Evolutionary conservation across 2,329 filamentous ascomycete species (phyloP).

Genomic region (Paramyrothecium sp.): DNA sequence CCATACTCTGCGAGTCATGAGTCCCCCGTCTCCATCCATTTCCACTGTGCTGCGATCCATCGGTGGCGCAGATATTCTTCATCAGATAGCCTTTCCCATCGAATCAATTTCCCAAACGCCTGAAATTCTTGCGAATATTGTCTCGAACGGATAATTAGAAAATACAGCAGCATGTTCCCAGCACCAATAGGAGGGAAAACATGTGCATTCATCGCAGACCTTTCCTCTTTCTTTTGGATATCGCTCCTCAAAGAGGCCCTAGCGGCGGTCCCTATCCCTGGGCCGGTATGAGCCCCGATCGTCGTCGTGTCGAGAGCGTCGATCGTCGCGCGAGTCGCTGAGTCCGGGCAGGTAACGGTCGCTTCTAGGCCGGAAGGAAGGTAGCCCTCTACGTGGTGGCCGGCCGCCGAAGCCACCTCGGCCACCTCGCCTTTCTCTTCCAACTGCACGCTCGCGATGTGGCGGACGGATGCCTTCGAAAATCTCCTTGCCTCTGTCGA

Average conservation of each 20-base stretch:
- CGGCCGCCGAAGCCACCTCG: conserved; percentile 24
- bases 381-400: conserved; percentile 20
- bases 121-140: background rate
- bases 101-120: background rate
- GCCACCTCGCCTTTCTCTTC: conserved; percentile 36
- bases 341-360: conserved; percentile 31
- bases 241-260: background rate
- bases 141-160: background rate
- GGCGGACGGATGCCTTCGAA: conserved; percentile 64
- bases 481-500: conserved; percentile 71
- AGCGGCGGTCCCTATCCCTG: conserved; percentile 10
- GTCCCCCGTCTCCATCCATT: background rate
- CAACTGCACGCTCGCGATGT: conserved; percentile 41
- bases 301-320: conserved; percentile 18
- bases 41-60: background rate
- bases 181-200: background rate
- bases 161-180: background rate
- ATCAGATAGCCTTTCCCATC: background rate
- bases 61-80: background rate
- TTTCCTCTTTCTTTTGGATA: background rate
- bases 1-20: too few relatives aligned
- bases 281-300: conserved; percentile 7
- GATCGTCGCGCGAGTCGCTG: conserved; percentile 16
- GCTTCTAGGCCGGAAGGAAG: conserved; percentile 21
- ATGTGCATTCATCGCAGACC: too few relatives aligned